Evolutionary conservation across 768 basidiomycete species (phyloP).

Genomic region (Galerina marginata): DNA sequence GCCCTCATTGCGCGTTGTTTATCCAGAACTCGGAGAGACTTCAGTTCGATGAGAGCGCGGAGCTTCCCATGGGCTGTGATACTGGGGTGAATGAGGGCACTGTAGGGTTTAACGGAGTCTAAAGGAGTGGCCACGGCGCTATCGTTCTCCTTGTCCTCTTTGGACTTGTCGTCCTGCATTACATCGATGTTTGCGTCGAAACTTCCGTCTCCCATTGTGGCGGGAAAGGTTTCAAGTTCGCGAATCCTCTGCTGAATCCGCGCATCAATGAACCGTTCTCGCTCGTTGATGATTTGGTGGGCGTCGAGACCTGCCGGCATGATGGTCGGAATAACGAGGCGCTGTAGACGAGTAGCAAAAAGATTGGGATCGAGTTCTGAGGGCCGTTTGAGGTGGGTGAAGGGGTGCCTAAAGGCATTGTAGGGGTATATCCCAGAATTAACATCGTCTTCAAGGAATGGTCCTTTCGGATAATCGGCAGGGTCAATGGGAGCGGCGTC

Average conservation of each 20-base stretch:
- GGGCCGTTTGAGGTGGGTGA: slow-evolving; percentile 76
- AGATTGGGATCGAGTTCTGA: slow-evolving; percentile 62
- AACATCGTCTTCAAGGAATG: slow-evolving; percentile 79
- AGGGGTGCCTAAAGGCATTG: slow-evolving; percentile 87
- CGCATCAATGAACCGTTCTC: slow-evolving; percentile 89
- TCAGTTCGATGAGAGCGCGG: slow-evolving; percentile 91
- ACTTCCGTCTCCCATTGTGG: slow-evolving; percentile 80
- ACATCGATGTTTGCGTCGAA: slow-evolving; percentile 54
- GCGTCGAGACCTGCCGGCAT: slow-evolving; percentile 94
- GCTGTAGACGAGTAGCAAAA: slow-evolving; percentile 76
- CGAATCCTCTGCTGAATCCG: slow-evolving; percentile 87
- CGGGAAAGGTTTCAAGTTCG: slow-evolving; percentile 81
- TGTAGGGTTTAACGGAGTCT: slow-evolving; percentile 35
- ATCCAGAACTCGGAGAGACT: slow-evolving; percentile 84
- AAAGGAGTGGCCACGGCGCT: slow-evolving; percentile 26
- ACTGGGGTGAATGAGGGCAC: slow-evolving; percentile 57
- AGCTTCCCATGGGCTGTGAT: slow-evolving; percentile 81
- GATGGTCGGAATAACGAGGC: slow-evolving; percentile 84
- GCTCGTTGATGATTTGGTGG: slow-evolving; percentile 87
- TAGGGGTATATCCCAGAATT: slow-evolving; percentile 89
- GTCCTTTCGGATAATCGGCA: slow-evolving; percentile 71
- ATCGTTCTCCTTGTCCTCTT: slow-evolving; percentile 51
- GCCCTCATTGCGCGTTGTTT: slow-evolving; percentile 91
- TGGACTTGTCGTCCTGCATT: slow-evolving; percentile 38
- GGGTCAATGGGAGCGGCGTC: slow-evolving; percentile 50